Evolutionary conservation across 2,329 filamentous ascomycete genomes (phyloP).

Genomic region (Aspergillus ochraceoroseus): DNA sequence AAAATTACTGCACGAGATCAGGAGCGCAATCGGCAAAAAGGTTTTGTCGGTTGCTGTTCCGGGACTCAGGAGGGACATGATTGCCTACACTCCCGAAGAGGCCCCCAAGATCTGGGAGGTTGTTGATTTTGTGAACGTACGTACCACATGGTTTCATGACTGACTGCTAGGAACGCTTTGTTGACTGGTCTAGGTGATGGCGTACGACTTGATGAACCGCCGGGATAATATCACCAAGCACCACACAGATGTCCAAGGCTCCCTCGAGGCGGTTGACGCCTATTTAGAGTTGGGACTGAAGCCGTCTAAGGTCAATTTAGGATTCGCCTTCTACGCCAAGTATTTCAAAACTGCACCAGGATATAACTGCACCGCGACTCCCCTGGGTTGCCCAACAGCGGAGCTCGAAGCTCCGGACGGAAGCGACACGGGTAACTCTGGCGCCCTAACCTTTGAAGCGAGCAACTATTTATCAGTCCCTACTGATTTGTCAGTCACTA

Average conservation of each 20-base stretch:
- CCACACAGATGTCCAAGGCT: slow-evolving; percentile 2
- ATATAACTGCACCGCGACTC: not conserved
- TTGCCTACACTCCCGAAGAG: slow-evolving; percentile 7
- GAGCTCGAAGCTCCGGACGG: slow-evolving; percentile 5
- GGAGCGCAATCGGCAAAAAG: not conserved
- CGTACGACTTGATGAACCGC: slow-evolving; percentile 12
- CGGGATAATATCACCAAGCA: slow-evolving; percentile 11
- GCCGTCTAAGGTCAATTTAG: slow-evolving; percentile 7
- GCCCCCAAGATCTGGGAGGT: slow-evolving; percentile 1
- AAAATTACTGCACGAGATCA: slow-evolving; percentile 1
- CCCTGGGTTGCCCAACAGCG: slow-evolving; percentile 1
- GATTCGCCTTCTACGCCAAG: slow-evolving; percentile 11
- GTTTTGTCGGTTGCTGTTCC: slow-evolving; percentile 10
- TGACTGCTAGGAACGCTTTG: too few species aligned
- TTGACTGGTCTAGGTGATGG: too few species aligned
- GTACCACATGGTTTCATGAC: too few species aligned
- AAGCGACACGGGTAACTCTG: not conserved
- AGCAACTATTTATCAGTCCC: too few species aligned
- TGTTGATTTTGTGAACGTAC: slow-evolving; percentile 11
- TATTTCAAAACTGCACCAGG: slow-evolving; percentile 4
- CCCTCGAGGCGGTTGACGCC: slow-evolving; percentile 4
- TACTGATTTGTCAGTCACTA: too few species aligned
- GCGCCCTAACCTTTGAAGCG: too few species aligned
- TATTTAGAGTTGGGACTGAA: slow-evolving; percentile 2
- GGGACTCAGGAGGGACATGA: slow-evolving; percentile 7